phyloP scores from a whole-genome alignment of 2,329 filamentous ascomycete genomes.

The Claviceps sorghi region DNA sequence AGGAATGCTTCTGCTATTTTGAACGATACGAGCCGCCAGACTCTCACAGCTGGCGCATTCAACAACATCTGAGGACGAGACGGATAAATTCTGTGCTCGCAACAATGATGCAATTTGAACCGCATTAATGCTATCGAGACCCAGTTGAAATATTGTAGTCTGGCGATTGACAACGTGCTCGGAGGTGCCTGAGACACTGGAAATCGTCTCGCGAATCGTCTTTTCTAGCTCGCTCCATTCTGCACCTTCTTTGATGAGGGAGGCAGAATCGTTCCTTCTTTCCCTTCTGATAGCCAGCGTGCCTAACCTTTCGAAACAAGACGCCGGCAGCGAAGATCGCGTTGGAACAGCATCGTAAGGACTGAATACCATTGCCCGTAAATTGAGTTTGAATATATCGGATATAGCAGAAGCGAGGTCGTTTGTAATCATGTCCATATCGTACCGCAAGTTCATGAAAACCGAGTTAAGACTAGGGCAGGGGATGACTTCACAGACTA shows the following conservation, averaged over 20 bases:
- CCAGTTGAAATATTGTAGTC: conserved; percentile 74
- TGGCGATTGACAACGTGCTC: conserved; percentile 35
- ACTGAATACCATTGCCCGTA: conserved; percentile 13
- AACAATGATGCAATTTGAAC: conserved; percentile 60
- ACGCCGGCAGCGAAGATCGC: neutral
- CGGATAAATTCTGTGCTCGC: conserved; percentile 38
- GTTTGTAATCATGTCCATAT: conserved; percentile 26
- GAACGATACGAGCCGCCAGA: conserved; percentile 18
- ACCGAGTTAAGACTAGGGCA: conserved; percentile 36
- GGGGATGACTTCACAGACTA: conserved; percentile 63
- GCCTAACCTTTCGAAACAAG: conserved; percentile 7
- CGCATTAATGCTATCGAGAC: conserved; percentile 80
- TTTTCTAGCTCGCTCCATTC: conserved; percentile 38
- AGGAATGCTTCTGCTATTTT: conserved; percentile 4
- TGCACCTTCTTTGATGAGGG: conserved; percentile 9
- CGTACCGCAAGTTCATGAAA: conserved; percentile 47
- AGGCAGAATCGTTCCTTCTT: conserved; percentile 6
- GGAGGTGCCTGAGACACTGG: conserved; percentile 40
- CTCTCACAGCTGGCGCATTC: conserved; percentile 37
- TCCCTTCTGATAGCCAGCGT: conserved; percentile 11
- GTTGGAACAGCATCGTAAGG: conserved; percentile 11
- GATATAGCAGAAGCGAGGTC: conserved; percentile 15
- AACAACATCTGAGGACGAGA: conserved; percentile 62
- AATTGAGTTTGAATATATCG: conserved; percentile 17
- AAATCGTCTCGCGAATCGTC: conserved; percentile 40